These are phyloP conservation scores for Phyllosticta citrichinensis DNA, from an alignment of 2,329 filamentous ascomycete species.

Conservation along the genomic window DNA sequence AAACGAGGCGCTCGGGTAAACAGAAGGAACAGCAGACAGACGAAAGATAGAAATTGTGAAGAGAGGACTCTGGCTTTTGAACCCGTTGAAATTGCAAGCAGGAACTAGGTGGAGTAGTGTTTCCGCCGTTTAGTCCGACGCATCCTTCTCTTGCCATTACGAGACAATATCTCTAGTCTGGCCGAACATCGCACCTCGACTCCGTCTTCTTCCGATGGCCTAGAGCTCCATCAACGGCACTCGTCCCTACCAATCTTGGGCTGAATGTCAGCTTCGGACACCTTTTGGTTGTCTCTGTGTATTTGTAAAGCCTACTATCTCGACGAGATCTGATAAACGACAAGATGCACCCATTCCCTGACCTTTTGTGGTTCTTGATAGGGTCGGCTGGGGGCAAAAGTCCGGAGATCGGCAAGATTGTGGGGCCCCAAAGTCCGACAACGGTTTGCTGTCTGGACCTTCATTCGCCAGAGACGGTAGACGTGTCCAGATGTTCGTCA, in stretches of 20 bases:
- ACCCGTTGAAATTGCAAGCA: background rate
- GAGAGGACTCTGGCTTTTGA: background rate
- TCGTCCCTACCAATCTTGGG: background rate
- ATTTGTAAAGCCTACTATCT: background rate
- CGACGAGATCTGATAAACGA: background rate
- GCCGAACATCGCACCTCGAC: background rate
- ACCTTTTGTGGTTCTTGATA: background rate
- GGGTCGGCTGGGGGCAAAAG: background rate
- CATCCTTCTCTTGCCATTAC: background rate
- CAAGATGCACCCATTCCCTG: background rate
- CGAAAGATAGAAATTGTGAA: background rate
- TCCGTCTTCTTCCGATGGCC: background rate
- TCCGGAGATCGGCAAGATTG: background rate
- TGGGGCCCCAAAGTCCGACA: background rate
- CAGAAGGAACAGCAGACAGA: background rate
- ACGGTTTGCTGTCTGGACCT: background rate
- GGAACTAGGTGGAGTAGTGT: background rate
- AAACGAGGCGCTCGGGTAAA: background rate
- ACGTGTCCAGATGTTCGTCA: background rate
- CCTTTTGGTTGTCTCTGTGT: background rate
- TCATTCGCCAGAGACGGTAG: background rate
- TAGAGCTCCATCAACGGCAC: background rate
- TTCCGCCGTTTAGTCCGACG: background rate
- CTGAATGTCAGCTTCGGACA: background rate
- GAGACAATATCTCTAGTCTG: background rate